Percentiles rank a stretch among this genome's conserved stretches.
Evolutionary conservation across 495 filamentous ascomycete species (phyloP).

Genomic region (Podospora bellae-mahoneyi): DNA sequence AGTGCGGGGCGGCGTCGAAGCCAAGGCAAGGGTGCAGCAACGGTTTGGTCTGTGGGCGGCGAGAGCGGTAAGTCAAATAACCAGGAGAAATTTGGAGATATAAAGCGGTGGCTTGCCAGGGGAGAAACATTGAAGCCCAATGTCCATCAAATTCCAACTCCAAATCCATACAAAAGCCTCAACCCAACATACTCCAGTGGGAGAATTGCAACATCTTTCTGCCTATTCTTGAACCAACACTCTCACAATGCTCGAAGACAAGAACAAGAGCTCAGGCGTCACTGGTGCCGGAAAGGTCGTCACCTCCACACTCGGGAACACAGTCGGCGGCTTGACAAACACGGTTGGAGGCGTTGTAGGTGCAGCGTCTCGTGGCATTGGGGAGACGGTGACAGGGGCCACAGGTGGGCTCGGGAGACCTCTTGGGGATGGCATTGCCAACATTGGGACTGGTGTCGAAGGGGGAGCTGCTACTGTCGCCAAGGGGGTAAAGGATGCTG

Average conservation of each 20-base stretch:
- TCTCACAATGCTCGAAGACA: conserved; percentile 20
- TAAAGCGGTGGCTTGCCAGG: neutral
- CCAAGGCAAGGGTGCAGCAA: neutral
- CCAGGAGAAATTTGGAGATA: neutral
- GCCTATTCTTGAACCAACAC: conserved; percentile 1
- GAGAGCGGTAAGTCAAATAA: neutral
- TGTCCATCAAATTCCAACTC: neutral
- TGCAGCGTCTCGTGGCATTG: conserved; percentile 54
- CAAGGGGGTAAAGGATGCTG: conserved; percentile 65
- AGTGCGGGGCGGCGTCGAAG: neutral
- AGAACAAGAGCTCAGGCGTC: conserved; percentile 52
- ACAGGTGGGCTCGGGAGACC: conserved; percentile 62
- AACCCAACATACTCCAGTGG: neutral
- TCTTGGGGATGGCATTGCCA: conserved; percentile 62
- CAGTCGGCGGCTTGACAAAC: conserved; percentile 53
- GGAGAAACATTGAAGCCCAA: neutral
- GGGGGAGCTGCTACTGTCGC: conserved; percentile 54
- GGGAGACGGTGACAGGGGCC: conserved; percentile 44
- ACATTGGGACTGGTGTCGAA: conserved; percentile 58
- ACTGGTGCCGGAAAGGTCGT: conserved; percentile 63
- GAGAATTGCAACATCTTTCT: conserved; percentile 1
- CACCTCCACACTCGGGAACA: conserved; percentile 54
- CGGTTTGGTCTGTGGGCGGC: neutral
- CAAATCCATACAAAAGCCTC: neutral
- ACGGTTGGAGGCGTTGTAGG: conserved; percentile 69